Conservation (phyloP, 2,329 filamentous ascomycete genomes). For the Drechmeria coniospora region DNA sequence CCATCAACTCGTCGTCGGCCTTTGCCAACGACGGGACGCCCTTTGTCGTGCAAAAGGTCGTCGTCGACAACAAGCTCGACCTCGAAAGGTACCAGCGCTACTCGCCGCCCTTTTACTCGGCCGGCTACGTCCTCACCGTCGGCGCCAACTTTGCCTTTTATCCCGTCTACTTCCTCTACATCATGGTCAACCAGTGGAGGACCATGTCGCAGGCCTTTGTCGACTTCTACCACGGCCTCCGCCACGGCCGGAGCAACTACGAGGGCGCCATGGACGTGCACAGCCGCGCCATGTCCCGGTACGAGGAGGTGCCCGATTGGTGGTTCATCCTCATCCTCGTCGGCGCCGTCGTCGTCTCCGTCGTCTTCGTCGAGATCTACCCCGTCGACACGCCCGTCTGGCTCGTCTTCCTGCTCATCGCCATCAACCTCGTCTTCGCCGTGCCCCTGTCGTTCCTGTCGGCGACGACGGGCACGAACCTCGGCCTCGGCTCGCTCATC, state of each 20-base stretch:
- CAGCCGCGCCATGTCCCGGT: slow-evolving; percentile 23
- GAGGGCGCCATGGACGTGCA: slow-evolving; percentile 25
- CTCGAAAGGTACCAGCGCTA: slow-evolving; percentile 23
- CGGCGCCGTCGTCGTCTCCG: slow-evolving; percentile 15
- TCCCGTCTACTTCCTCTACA: slow-evolving; percentile 26
- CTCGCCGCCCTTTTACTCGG: slow-evolving; percentile 28
- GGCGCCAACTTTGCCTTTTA: slow-evolving; percentile 29
- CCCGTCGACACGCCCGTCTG: slow-evolving; percentile 17
- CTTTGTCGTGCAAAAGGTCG: slow-evolving; percentile 18
- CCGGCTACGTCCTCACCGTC: slow-evolving; percentile 23
- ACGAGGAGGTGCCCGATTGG: slow-evolving; percentile 29
- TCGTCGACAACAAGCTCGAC: slow-evolving; percentile 22
- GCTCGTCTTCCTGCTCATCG: slow-evolving; percentile 25
- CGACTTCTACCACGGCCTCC: slow-evolving; percentile 22
- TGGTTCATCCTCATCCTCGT: slow-evolving; percentile 27
- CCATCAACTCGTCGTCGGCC: slow-evolving; percentile 27
- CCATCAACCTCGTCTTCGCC: slow-evolving; percentile 22
- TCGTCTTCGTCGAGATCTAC: slow-evolving; percentile 12
- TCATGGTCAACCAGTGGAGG: slow-evolving; percentile 19
- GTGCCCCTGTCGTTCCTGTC: slow-evolving; percentile 27
- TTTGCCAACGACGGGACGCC: slow-evolving; percentile 25
- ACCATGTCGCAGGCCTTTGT: slow-evolving; percentile 19
- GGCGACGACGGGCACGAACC: slow-evolving; percentile 28
- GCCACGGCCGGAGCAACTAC: slow-evolving; percentile 23
- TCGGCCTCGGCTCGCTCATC: slow-evolving; percentile 24